Conservation (phyloP, 805 yeast species). For the Sungouiozyma ichnusensis region DNA sequence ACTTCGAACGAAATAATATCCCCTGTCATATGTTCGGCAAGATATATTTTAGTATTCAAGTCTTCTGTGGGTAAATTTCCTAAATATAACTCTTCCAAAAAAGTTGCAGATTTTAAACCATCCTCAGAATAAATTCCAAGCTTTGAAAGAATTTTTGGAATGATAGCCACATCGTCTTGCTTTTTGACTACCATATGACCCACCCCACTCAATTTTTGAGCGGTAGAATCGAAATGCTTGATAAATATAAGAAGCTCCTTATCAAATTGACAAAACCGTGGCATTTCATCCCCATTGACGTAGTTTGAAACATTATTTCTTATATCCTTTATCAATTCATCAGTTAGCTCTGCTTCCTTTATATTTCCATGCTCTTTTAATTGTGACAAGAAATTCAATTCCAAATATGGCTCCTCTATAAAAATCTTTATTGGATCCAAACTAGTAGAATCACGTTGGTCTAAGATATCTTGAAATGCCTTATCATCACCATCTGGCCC, state of each 20-base stretch:
- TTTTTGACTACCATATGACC: constrained; percentile 46
- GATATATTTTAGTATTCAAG: constrained; percentile 32
- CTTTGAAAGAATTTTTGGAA: constrained; percentile 6
- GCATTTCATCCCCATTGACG: constrained; percentile 6
- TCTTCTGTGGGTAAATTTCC: constrained; percentile 30
- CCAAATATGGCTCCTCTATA: constrained; percentile 47
- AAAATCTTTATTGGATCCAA: constrained; percentile 46
- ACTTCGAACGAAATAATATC: constrained; percentile 43
- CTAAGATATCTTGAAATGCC: constrained; percentile 43
- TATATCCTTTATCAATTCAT: constrained; percentile 15
- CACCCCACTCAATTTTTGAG: constrained; percentile 52
- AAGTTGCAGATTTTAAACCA: constrained; percentile 1
- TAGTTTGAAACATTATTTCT: constrained; percentile 9
- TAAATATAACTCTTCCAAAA: constrained; percentile 55
- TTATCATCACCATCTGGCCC: constrained; percentile 20
- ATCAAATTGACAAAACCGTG: constrained; percentile 7
- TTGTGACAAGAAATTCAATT: constrained; percentile 12
- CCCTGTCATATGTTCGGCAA: constrained; percentile 54
- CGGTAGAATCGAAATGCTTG: constrained; percentile 53
- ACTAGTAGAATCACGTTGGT: constrained; percentile 4
- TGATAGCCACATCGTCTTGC: constrained; percentile 33
- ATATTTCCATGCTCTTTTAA: constrained; percentile 11
- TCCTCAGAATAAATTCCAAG: constrained; percentile 32
- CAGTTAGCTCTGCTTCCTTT: constrained; percentile 8
- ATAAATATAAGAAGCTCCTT: constrained; percentile 34